These are phyloP conservation scores for Pseudogymnoascus sp. DNA, from an alignment of 2,329 filamentous ascomycete genomes.

Conservation along the genomic window DNA sequence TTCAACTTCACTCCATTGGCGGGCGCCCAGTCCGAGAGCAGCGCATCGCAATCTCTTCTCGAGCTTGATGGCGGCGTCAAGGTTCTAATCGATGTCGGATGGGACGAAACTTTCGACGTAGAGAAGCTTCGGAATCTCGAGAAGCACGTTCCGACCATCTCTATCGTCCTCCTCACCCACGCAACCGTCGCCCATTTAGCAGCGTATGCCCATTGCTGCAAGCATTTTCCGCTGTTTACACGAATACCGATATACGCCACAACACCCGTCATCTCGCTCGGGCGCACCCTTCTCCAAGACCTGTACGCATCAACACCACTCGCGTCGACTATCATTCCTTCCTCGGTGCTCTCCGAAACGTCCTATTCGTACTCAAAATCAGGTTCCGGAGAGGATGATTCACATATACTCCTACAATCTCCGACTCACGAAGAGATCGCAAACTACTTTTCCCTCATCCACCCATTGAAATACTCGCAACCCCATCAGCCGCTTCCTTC, in stretches of 20 bases:
- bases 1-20: constrained; percentile 93
- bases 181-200: constrained; percentile 86
- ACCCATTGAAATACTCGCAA: constrained; percentile 92
- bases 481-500: constrained; percentile 84
- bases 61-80: constrained; percentile 97
- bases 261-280: constrained; percentile 84
- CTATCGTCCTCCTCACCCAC: constrained; percentile 89
- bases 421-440: constrained; percentile 86
- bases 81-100: constrained; percentile 87
- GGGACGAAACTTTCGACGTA: constrained; percentile 86
- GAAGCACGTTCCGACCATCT: constrained; percentile 88
- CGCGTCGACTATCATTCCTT: constrained; percentile 76
- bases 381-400: constrained; percentile 43
- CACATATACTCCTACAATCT: constrained; percentile 50
- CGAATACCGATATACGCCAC: constrained; percentile 94
- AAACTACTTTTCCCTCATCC: constrained; percentile 82
- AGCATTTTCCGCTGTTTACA: constrained; percentile 85
- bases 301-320: constrained; percentile 83
- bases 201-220: constrained; percentile 94
- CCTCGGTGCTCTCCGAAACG: constrained; percentile 61
- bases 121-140: constrained; percentile 80
- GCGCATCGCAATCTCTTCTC: constrained; percentile 87
- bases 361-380: constrained; percentile 48
- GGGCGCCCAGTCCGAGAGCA: constrained; percentile 79
- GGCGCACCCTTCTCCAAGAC: constrained; percentile 83